Percentiles rank a stretch among this genome's conserved stretches.
Evolutionary conservation across 257 asterid genomes (phyloP).

Genomic region (Gentiana straminea): DNA sequence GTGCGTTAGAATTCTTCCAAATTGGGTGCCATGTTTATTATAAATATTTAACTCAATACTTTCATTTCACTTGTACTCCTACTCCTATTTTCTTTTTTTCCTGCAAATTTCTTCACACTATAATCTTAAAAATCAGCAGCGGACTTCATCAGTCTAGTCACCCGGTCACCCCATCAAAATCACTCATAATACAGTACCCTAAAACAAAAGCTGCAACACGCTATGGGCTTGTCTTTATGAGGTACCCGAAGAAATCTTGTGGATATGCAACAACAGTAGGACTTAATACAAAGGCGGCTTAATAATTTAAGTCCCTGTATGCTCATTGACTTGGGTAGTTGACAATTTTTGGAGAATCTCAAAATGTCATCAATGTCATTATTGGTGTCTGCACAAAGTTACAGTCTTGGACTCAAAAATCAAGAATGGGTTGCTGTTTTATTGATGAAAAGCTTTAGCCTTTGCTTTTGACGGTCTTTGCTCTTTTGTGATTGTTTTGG

Average conservation of each 20-base stretch:
- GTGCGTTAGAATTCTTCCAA: too few species aligned
- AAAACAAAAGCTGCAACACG: too few species aligned
- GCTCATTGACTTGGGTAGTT: constrained; percentile 19
- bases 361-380: constrained; percentile 12
- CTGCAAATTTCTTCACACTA: too few species aligned
- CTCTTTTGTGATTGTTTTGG: constrained; percentile 35
- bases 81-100: too few species aligned
- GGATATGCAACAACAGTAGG: constrained; percentile 29
- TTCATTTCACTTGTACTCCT: too few species aligned
- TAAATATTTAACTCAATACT: too few species aligned
- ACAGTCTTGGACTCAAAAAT: constrained; percentile 22
- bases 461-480: constrained; percentile 20
- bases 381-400: neutral
- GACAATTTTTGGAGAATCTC: neutral
- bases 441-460: neutral
- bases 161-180: too few species aligned
- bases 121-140: too few species aligned
- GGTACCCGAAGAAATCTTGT: constrained; percentile 21
- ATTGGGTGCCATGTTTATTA: too few species aligned
- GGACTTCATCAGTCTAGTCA: too few species aligned
- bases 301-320: constrained; percentile 23
- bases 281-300: constrained; percentile 79
- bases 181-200: too few species aligned
- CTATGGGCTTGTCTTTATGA: too few species aligned
- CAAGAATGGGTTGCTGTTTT: constrained; percentile 24